Conservation (phyloP, 2,329 filamentous ascomycete species). For the Dendryphion nanum region DNA sequence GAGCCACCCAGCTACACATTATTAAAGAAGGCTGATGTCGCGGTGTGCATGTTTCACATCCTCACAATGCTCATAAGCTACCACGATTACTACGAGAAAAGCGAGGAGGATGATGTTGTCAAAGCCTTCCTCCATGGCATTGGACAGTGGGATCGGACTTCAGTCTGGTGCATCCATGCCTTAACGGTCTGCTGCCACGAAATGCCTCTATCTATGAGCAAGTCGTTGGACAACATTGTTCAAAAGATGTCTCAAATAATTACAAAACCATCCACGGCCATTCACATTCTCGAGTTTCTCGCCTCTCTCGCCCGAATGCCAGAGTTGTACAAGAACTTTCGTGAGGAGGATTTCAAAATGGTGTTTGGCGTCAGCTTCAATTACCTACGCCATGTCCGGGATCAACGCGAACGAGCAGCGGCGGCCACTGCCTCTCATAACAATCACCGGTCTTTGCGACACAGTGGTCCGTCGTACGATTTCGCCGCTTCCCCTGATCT, state of each 20-base stretch:
- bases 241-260: constrained; percentile 96
- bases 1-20: constrained; percentile 79
- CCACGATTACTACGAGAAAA: constrained; percentile 77
- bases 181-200: constrained; percentile 95
- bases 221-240: constrained; percentile 79
- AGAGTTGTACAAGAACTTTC: constrained; percentile 81
- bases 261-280: constrained; percentile 84
- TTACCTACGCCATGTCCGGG: constrained; percentile 85
- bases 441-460: constrained; percentile 37
- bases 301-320: constrained; percentile 82
- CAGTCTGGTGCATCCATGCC: constrained; percentile 91
- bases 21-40: constrained; percentile 82
- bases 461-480: constrained; percentile 47
- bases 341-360: constrained; percentile 87
- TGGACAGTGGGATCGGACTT: constrained; percentile 78
- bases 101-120: constrained; percentile 86
- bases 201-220: constrained; percentile 81
- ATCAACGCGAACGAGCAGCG: constrained; percentile 48
- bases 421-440: constrained; percentile 32
- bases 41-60: constrained; percentile 82
- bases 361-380: constrained; percentile 95
- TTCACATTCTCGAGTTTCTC: constrained; percentile 96
- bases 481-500: constrained; percentile 25
- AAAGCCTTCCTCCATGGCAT: constrained; percentile 84
- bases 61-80: constrained; percentile 89